Conservation (phyloP, 805 yeast genomes). For the Candida stauntonica region DNA sequence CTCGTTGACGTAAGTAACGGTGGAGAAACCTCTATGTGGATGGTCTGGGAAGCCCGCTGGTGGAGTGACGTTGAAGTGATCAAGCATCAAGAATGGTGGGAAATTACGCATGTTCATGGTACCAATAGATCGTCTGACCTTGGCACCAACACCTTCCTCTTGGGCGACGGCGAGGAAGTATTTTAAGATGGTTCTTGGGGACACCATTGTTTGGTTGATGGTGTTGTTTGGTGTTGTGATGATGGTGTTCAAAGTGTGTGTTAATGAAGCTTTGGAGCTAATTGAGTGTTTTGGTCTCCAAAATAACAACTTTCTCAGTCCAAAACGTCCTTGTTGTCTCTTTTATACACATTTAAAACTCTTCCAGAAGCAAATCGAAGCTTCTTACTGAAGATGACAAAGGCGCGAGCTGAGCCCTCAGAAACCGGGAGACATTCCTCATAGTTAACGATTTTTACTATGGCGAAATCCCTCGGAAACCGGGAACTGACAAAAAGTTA, state of each 20-base stretch:
- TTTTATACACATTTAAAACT: neutral
- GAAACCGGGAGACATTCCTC: neutral
- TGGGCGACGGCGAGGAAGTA: constrained; percentile 59
- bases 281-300: too few relatives aligned
- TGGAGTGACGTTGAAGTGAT: constrained; percentile 63
- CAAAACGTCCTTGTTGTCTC: too few relatives aligned
- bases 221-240: too few relatives aligned
- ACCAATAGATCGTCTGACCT: constrained; percentile 79
- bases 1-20: constrained; percentile 61
- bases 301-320: too few relatives aligned
- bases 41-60: constrained; percentile 80
- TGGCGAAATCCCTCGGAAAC: neutral
- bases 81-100: constrained; percentile 77
- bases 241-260: neutral
- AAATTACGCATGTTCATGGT: constrained; percentile 63
- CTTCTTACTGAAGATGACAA: neutral
- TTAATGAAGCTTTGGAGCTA: too few relatives aligned
- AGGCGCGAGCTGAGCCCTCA: too few relatives aligned
- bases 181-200: constrained; percentile 45
- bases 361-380: neutral
- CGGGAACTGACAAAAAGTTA: neutral
- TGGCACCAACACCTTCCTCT: constrained; percentile 86
- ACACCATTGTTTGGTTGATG: too few relatives aligned
- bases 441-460: neutral
- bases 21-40: constrained; percentile 80